Base-by-base conservation (phyloP, 2,329 filamentous ascomycete species). In the Blastomyces silverae region DNA sequence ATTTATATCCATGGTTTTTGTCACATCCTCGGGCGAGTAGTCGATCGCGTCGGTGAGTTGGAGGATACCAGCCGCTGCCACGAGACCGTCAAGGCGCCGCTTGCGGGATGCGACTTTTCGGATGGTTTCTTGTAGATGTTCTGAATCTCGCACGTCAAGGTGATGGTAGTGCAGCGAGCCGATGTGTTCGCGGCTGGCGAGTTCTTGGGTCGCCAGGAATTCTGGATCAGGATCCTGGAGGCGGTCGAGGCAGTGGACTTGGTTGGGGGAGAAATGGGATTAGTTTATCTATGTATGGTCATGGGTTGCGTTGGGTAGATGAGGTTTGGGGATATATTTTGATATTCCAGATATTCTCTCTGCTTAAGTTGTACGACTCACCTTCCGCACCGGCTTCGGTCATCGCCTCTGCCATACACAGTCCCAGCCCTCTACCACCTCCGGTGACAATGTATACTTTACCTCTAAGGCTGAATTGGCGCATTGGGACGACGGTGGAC, bases 231-330 rank as follows among this genome's bases (percentile, higher is more conserved):
- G 79, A n/a, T 73, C 67, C n/a, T 73, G 69, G 13, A 78, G 73
- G 2, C 75, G 74, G 69, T 83, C 81, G 34, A 83, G 71, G 64
- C 78, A 80, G 71, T 81, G 78, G 7, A 82, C 80, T 79, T 64
- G 66, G 46, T 15, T 34, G 22, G 22, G 22, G 22, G 48, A 55
- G 37, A 56, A 66, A 13, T 53, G 31, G 10, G 15, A 63, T 48
- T n/a, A 37, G 52, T 25, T n/a, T n/a, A n/a, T n/a, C n/a, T 31
- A 59, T 31, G 13, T 2, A 22, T 39, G 17, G 28, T 46, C 53
- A 61, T n/a, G 13, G 15, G 0, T 48, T 61, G 15, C 28, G 34
- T 31, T 25, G 2, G 17, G 17, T 22, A 20, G 20, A 39, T 20
- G 3, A 25, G 37, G 17, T 37, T 37, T n/a, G 31, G 53, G 8